Evolutionary conservation across 164 flowering plant species (phyloP).

Genomic region (Chimonanthus salicifolius): DNA sequence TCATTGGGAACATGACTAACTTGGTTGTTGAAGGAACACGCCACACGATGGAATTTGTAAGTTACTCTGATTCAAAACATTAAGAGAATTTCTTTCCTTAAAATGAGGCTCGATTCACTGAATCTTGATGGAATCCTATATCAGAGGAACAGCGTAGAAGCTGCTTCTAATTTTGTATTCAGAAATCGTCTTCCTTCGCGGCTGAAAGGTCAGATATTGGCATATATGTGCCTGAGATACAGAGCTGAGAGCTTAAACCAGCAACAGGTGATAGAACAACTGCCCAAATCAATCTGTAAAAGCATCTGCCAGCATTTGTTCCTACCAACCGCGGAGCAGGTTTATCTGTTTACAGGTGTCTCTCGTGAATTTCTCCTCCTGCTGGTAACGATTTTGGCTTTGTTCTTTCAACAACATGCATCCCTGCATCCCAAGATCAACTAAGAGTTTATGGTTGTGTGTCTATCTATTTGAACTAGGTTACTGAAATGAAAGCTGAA

Average conservation of each 20-base stretch:
- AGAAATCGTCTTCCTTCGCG: constrained; percentile 72
- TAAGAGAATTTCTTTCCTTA: not conserved
- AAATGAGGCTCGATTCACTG: not conserved
- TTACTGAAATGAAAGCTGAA: constrained; percentile 83
- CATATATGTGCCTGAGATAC: constrained; percentile 82
- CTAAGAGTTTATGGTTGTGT: not conserved
- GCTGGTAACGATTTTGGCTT: constrained; percentile 33
- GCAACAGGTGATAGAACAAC: constrained; percentile 70
- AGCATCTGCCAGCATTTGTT: constrained; percentile 78
- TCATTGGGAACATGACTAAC: constrained; percentile 97
- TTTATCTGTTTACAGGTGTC: constrained; percentile 70
- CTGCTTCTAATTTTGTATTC: constrained; percentile 73
- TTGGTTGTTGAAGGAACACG: constrained; percentile 93
- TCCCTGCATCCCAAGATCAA: not conserved
- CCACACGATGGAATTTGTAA: constrained; percentile 93
- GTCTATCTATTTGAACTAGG: constrained; percentile 32
- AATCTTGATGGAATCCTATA: not conserved
- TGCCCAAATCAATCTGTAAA: constrained; percentile 80
- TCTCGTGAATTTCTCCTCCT: constrained; percentile 57
- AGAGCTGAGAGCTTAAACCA: constrained; percentile 92
- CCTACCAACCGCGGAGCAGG: constrained; percentile 63
- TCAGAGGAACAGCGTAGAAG: constrained; percentile 87
- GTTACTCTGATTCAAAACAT: constrained; percentile 10
- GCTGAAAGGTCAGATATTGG: constrained; percentile 73
- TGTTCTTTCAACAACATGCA: not conserved